Percentiles rank a stretch among this genome's conserved stretches.
phyloP scores from a whole-genome alignment of 139 green algal species.

The Coelastrella sp. region DNA sequence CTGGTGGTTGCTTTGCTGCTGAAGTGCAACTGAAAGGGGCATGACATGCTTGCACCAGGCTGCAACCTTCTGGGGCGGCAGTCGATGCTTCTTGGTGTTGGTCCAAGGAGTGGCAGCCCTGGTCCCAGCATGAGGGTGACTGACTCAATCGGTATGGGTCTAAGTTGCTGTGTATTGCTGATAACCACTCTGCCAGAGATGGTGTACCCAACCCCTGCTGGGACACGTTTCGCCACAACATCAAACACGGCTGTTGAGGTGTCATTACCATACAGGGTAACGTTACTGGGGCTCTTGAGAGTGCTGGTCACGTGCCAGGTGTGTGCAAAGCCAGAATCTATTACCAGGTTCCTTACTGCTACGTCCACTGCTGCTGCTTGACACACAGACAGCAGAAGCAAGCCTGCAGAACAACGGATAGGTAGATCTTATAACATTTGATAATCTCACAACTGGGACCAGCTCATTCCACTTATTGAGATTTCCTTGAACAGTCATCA shows the following conservation, averaged over 20 bases:
- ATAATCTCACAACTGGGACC: neutral
- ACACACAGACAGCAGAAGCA: neutral
- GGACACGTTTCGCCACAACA: neutral
- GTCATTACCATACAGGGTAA: neutral
- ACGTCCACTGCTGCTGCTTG: neutral
- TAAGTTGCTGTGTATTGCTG: neutral
- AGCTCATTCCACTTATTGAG: neutral
- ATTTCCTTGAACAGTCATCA: too few relatives aligned
- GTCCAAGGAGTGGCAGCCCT: neutral
- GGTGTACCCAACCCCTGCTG: neutral
- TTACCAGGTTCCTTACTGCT: neutral
- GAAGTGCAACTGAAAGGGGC: neutral
- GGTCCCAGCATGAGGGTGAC: slow-evolving; percentile 1
- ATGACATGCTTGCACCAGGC: slow-evolving; percentile 9
- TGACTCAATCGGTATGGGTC: neutral
- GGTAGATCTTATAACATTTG: neutral
- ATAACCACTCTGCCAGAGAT: slow-evolving; percentile 9
- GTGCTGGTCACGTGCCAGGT: slow-evolving; percentile 10
- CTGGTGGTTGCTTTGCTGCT: neutral
- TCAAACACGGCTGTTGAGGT: neutral
- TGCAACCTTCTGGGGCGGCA: neutral
- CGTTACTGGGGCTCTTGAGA: neutral
- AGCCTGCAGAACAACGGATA: neutral
- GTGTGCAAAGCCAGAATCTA: slow-evolving; percentile 13
- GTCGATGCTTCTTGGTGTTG: neutral